Conservation (phyloP, 2,329 filamentous ascomycete species). For the Pyrenochaeta sp. region DNA sequence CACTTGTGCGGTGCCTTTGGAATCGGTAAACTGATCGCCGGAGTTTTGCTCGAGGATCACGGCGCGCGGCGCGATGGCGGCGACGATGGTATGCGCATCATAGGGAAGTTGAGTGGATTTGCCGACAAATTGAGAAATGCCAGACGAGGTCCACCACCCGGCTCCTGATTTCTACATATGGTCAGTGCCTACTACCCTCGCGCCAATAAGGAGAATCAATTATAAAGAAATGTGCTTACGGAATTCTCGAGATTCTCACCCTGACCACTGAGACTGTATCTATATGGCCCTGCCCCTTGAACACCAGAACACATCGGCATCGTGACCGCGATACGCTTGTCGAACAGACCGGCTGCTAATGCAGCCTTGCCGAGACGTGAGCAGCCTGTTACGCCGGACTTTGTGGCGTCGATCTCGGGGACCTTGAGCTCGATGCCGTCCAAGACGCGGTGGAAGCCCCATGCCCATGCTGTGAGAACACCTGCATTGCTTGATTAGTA, state of each 20-base stretch:
- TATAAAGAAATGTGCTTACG: conserved; percentile 11
- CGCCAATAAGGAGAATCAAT: not conserved
- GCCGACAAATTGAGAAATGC: conserved; percentile 46
- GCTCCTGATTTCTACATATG: conserved; percentile 40
- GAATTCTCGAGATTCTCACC: conserved; percentile 54
- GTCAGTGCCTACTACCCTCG: conserved; percentile 5
- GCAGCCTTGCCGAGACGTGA: conserved; percentile 49
- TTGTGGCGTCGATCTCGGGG: conserved; percentile 45
- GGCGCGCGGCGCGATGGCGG: conserved; percentile 46
- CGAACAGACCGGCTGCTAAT: conserved; percentile 47
- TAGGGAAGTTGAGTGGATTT: conserved; percentile 42
- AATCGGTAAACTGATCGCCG: conserved; percentile 59
- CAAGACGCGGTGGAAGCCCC: conserved; percentile 51
- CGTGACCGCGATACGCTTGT: conserved; percentile 47
- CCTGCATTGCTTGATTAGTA: conserved; percentile 25
- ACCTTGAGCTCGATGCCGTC: conserved; percentile 49
- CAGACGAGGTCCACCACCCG: conserved; percentile 46
- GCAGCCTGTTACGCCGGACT: conserved; percentile 47
- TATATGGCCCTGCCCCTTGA: conserved; percentile 47
- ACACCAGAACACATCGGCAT: conserved; percentile 49
- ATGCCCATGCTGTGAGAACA: conserved; percentile 49
- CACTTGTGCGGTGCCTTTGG: conserved; percentile 56
- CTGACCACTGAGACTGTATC: conserved; percentile 56
- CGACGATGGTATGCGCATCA: conserved; percentile 49
- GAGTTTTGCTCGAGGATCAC: conserved; percentile 45